A percentile compares a stretch with the other conserved stretches of the same genome.
Evolutionary conservation across 2,329 filamentous ascomycete genomes (phyloP).

Genomic region (Pseudocercospora fuligena): DNA sequence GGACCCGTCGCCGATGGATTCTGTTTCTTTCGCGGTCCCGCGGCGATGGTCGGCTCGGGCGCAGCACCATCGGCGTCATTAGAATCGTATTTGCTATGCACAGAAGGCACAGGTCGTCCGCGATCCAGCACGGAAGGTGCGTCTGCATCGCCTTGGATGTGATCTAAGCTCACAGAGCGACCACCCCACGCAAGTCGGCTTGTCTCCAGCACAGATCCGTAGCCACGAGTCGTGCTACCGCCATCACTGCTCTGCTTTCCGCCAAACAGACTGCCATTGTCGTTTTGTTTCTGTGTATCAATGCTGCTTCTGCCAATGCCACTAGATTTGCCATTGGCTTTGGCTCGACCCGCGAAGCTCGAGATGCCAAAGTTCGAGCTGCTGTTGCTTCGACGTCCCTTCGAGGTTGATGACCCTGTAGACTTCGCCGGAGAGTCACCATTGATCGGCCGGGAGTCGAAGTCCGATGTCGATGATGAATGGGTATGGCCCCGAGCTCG

Average conservation of each 20-base stretch:
- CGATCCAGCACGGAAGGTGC: slow-evolving; percentile 50
- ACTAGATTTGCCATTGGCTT: slow-evolving; percentile 22
- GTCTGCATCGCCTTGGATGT: slow-evolving; percentile 56
- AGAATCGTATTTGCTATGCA: slow-evolving; percentile 47
- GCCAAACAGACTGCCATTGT: slow-evolving; percentile 17
- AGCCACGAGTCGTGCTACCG: slow-evolving; percentile 36
- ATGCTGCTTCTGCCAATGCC: slow-evolving; percentile 28
- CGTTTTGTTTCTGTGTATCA: slow-evolving; percentile 25
- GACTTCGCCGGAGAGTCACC: slow-evolving; percentile 41
- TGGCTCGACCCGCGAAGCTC: slow-evolving; percentile 23
- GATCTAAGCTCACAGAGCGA: slow-evolving; percentile 76
- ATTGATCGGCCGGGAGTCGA: slow-evolving; percentile 42
- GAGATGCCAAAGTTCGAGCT: slow-evolving; percentile 66
- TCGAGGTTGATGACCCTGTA: slow-evolving; percentile 31
- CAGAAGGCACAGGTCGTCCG: slow-evolving; percentile 49
- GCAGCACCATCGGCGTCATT: slow-evolving; percentile 72
- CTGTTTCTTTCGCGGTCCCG: slow-evolving; percentile 68
- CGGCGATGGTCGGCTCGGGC: slow-evolving; percentile 82
- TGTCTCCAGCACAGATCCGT: slow-evolving; percentile 61
- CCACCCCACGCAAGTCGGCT: slow-evolving; percentile 58
- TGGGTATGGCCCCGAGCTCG: slow-evolving; percentile 64
- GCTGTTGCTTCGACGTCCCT: slow-evolving; percentile 75
- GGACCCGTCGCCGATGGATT: slow-evolving; percentile 45
- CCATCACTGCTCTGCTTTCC: slow-evolving; percentile 25
- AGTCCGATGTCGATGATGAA: slow-evolving; percentile 65